Conservation (phyloP, 768 basidiomycete genomes). For the Mycena epipterygia region DNA sequence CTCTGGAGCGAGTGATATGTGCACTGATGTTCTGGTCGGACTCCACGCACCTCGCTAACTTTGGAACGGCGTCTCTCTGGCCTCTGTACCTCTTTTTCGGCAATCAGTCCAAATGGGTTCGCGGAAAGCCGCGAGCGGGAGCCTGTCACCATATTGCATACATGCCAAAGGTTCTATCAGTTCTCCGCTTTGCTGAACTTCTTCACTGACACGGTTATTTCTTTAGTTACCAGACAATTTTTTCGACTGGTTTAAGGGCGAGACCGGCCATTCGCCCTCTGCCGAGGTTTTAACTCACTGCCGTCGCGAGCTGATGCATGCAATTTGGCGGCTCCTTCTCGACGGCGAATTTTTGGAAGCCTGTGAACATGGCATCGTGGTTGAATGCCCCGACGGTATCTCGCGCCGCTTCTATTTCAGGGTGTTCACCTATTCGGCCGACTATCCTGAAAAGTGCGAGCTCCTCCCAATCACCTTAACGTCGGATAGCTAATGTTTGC, state of each 20-base stretch:
- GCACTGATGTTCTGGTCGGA: slow-evolving; percentile 24
- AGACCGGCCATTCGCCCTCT: neutral
- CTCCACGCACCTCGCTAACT: neutral
- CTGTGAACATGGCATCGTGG: neutral
- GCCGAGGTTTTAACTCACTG: neutral
- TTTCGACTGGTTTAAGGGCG: neutral
- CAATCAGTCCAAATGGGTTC: slow-evolving; percentile 1
- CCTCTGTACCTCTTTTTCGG: slow-evolving; percentile 1
- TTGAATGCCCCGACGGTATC: neutral
- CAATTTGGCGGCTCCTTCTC: neutral
- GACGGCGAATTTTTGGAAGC: neutral
- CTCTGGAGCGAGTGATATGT: slow-evolving; percentile 29
- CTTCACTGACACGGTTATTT: neutral
- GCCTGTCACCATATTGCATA: neutral
- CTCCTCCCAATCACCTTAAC: neutral
- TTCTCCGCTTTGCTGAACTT: neutral
- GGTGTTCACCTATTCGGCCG: neutral
- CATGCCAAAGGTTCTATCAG: neutral
- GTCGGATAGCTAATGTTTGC: neutral
- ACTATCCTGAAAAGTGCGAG: slow-evolving; percentile 6
- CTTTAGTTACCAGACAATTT: neutral
- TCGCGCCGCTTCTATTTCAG: neutral
- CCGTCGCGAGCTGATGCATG: neutral
- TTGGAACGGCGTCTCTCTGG: neutral
- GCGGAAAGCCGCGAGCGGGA: neutral